Conservation (phyloP, 2,329 filamentous ascomycete species). For the Diplodia corticola region DNA sequence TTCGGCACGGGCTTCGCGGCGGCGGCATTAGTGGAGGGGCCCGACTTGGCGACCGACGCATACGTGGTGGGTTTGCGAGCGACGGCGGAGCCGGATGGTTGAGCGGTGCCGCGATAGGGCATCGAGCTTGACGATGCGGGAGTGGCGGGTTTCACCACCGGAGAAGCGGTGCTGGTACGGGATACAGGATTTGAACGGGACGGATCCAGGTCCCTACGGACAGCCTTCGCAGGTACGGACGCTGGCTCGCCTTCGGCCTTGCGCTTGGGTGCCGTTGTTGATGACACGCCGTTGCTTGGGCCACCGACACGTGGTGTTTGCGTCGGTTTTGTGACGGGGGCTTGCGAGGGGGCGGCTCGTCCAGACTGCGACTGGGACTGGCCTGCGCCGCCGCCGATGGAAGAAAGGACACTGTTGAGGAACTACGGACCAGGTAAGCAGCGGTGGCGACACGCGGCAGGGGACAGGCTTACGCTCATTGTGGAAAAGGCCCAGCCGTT, state of each 20-base stretch:
- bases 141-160: constrained; percentile 10
- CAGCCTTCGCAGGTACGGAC: constrained; percentile 34
- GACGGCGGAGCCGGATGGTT: constrained; percentile 29
- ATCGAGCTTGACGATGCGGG: constrained; percentile 26
- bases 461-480: constrained; percentile 40
- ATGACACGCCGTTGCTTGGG: constrained; percentile 30
- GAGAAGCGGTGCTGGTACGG: constrained; percentile 21
- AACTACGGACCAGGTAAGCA: constrained; percentile 24
- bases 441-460: background rate
- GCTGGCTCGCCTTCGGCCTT: constrained; percentile 42
- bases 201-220: constrained; percentile 33
- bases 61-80: constrained; percentile 32
- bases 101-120: constrained; percentile 43
- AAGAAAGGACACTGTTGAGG: constrained; percentile 41
- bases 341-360: constrained; percentile 29
- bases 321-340: constrained; percentile 19
- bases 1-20: constrained; percentile 24
- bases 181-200: constrained; percentile 22
- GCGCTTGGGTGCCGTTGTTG: constrained; percentile 40
- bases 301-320: constrained; percentile 19
- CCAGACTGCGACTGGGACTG: constrained; percentile 28
- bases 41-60: constrained; percentile 26
- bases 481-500: constrained; percentile 25
- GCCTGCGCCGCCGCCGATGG: constrained; percentile 33
- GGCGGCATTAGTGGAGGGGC: constrained; percentile 23